Percentiles rank a stretch among this genome's conserved stretches.
Conservation (phyloP, 352 stramenopile species). For the Phytophthora vignae region DNA sequence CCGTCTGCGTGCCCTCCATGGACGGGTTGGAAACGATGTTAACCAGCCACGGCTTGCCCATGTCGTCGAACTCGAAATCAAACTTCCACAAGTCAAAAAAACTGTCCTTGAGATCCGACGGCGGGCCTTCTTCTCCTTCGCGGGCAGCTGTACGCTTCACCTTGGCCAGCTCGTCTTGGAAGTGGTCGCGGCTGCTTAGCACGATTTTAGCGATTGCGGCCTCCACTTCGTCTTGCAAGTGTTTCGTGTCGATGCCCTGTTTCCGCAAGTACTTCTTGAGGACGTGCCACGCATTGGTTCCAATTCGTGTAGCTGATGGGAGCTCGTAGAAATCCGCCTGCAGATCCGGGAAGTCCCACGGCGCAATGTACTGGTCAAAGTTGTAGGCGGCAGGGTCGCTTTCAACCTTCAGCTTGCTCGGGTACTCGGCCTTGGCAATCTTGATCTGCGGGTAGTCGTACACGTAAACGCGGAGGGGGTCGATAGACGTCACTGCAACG, state of each 20-base stretch:
- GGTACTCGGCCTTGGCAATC: slow-evolving; percentile 76
- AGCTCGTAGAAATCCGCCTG: slow-evolving; percentile 71
- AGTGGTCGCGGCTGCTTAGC: slow-evolving; percentile 61
- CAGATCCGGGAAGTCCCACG: slow-evolving; percentile 78
- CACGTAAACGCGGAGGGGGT: slow-evolving; percentile 88
- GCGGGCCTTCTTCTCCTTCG: slow-evolving; percentile 32
- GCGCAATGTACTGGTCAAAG: slow-evolving; percentile 71
- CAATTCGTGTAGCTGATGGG: slow-evolving; percentile 54
- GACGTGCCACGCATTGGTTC: slow-evolving; percentile 75
- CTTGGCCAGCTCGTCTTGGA: slow-evolving; percentile 55
- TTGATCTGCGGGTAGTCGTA: slow-evolving; percentile 79
- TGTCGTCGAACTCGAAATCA: slow-evolving; percentile 96
- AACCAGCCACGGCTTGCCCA: slow-evolving; percentile 95
- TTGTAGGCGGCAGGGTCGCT: slow-evolving; percentile 64
- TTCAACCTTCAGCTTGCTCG: slow-evolving; percentile 44
- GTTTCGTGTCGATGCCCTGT: slow-evolving; percentile 68
- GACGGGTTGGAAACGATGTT: slow-evolving; percentile 82
- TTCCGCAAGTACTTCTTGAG: slow-evolving; percentile 69
- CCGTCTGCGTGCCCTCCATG: slow-evolving; percentile 53
- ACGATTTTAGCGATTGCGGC: slow-evolving; percentile 69
- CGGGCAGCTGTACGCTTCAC: slow-evolving; percentile 49
- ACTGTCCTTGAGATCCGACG: slow-evolving; percentile 57
- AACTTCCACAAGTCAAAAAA: slow-evolving; percentile 97
- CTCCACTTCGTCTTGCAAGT: slow-evolving; percentile 74
- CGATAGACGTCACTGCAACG: slow-evolving; percentile 81